Percentiles rank a stretch among this genome's conserved stretches.
phyloP scores from a whole-genome alignment of 139 green algal genomes.

The Tetradesmus lagerheimii region DNA sequence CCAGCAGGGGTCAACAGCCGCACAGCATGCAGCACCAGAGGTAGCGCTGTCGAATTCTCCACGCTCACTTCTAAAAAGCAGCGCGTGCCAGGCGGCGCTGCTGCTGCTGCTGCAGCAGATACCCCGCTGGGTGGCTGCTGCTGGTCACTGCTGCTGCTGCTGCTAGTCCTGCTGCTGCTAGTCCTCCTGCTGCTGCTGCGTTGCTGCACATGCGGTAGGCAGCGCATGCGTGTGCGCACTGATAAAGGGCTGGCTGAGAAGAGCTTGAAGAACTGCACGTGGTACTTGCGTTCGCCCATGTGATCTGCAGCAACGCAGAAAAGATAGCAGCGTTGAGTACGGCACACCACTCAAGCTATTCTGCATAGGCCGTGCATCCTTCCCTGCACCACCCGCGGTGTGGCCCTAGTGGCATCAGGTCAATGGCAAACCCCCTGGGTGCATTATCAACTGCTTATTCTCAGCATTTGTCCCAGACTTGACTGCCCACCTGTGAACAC shows the following conservation, averaged over 20 bases:
- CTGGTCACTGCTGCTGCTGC: conserved; percentile 2
- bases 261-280: conserved; percentile 49
- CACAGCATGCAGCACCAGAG: conserved; percentile 41
- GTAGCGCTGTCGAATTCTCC: conserved; percentile 1
- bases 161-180: background rate
- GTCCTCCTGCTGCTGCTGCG: background rate
- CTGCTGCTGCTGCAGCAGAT: conserved; percentile 8
- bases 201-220: conserved; percentile 32
- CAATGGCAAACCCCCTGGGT: background rate
- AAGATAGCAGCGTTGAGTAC: background rate
- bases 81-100: conserved; percentile 3
- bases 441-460: no score
- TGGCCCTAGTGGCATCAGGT: background rate
- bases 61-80: conserved; percentile 42
- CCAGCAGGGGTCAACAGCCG: conserved; percentile 16
- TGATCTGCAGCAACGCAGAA: conserved; percentile 7
- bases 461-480: no score
- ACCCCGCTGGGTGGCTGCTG: background rate
- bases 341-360: no score
- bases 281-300: conserved; percentile 40
- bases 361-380: no score
- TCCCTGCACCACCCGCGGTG: no score
- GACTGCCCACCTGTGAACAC: conserved; percentile 43
- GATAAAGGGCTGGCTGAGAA: background rate
- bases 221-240: conserved; percentile 34